Evolutionary conservation across 768 basidiomycete species (phyloP).

Genomic region (Rhizopogon salebrosus): DNA sequence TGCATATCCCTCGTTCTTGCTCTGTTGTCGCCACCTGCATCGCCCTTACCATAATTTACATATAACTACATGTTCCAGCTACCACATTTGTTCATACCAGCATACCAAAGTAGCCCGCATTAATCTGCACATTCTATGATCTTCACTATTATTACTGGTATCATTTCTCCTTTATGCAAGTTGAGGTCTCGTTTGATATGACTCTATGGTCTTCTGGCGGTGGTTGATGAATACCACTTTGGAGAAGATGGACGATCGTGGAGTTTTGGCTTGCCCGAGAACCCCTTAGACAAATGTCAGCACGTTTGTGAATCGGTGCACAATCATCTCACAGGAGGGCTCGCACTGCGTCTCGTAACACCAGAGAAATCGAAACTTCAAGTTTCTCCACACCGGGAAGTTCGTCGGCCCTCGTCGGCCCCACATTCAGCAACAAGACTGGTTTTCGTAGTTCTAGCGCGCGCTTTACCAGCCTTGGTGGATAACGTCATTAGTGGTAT

Average conservation of each 20-base stretch:
- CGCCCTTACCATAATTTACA: conserved; percentile 19
- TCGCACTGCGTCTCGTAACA: conserved; percentile 63
- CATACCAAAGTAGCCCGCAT: conserved; percentile 23
- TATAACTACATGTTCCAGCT: conserved; percentile 16
- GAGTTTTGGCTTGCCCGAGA: conserved; percentile 36
- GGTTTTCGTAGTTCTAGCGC: conserved; percentile 74
- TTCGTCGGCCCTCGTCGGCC: conserved; percentile 82
- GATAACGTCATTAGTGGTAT: conserved; percentile 2
- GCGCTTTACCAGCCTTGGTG: conserved; percentile 65
- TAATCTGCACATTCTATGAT: conserved; percentile 27
- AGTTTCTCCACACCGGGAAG: conserved; percentile 70
- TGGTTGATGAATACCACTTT: conserved; percentile 55
- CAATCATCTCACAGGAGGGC: conserved; percentile 50
- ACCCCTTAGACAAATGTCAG: conserved; percentile 35
- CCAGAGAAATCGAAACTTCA: conserved; percentile 66
- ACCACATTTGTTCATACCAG: conserved; percentile 14
- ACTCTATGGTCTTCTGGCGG: conserved; percentile 35
- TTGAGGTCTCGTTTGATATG: conserved; percentile 3
- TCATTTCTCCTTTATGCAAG: neutral
- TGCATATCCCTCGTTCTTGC: conserved; percentile 10
- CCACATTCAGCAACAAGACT: conserved; percentile 78
- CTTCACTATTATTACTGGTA: conserved; percentile 12
- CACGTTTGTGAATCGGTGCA: conserved; percentile 1
- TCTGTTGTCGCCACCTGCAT: conserved; percentile 17
- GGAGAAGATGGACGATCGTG: conserved; percentile 45